These are phyloP conservation scores for Phoma sp. DNA, from an alignment of 2,329 filamentous ascomycete genomes.

Conservation along the genomic window DNA sequence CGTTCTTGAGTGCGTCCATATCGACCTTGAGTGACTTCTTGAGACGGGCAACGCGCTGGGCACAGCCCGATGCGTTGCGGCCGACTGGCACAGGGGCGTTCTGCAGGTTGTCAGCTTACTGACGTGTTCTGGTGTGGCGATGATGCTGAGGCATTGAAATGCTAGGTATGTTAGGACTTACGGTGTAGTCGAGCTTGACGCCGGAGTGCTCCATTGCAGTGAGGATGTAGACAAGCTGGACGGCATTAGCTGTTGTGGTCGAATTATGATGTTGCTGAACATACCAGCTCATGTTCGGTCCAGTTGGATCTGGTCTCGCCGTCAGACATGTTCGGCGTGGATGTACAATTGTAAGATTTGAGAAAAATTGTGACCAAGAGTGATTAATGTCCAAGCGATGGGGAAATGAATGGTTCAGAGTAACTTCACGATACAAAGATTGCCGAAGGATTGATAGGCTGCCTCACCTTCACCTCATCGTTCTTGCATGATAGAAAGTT, in stretches of 20 bases:
- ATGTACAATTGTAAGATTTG: too few relatives aligned
- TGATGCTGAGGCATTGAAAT: not conserved
- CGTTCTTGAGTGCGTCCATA: conserved; percentile 2
- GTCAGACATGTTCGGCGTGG: conserved; percentile 11
- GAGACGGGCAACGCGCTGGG: conserved; percentile 23
- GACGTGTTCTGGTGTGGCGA: not conserved
- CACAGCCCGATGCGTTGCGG: conserved; percentile 26
- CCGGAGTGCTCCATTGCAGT: conserved; percentile 21
- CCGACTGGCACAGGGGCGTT: conserved; percentile 26
- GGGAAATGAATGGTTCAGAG: not conserved
- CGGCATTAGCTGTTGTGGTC: not conserved
- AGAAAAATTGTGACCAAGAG: too few relatives aligned
- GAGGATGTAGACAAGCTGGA: conserved; percentile 25
- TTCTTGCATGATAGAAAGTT: too few relatives aligned
- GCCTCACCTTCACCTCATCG: not conserved
- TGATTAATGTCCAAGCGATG: not conserved
- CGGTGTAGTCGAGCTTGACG: conserved; percentile 25
- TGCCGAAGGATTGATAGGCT: not conserved
- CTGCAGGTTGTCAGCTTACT: conserved; percentile 14
- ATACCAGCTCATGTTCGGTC: conserved; percentile 27
- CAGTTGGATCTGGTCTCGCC: conserved; percentile 16
- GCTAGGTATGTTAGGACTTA: conserved; percentile 2
- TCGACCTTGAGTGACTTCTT: conserved; percentile 10
- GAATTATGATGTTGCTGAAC: not conserved
- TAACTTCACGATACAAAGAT: not conserved